Conservation (phyloP, 2,329 filamentous ascomycete species). For the Fusarium avenaceum region DNA sequence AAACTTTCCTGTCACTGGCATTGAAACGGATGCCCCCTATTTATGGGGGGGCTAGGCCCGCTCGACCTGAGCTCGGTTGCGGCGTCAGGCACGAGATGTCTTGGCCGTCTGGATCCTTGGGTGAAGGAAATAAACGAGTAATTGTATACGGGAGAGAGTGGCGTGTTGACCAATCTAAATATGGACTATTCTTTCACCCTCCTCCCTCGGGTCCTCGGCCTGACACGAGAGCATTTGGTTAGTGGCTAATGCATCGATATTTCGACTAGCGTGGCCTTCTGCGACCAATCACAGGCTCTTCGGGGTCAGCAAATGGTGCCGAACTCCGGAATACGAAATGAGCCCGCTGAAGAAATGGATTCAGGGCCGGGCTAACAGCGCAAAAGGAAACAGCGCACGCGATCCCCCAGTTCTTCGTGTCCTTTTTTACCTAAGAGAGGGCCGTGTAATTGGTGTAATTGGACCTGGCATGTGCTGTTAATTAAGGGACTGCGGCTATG, state of each 20-base stretch:
- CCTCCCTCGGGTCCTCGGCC: conserved; percentile 10
- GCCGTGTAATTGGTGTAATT: not conserved
- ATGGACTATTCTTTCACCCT: not conserved
- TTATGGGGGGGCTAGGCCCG: not conserved
- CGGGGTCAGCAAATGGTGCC: conserved; percentile 23
- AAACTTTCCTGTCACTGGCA: not conserved
- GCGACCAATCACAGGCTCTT: not conserved
- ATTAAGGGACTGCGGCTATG: conserved; percentile 5
- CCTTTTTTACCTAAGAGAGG: conserved; percentile 22
- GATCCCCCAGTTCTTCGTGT: conserved; percentile 4
- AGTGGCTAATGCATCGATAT: no score
- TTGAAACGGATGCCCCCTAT: not conserved
- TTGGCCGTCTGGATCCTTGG: not conserved
- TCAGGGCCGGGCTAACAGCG: not conserved
- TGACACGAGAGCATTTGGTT: conserved; percentile 4
- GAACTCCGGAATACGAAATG: conserved; percentile 32
- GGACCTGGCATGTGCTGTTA: not conserved
- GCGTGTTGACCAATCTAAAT: not conserved
- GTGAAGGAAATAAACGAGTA: not conserved
- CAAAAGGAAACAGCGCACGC: conserved; percentile 28
- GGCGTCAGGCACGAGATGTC: not conserved
- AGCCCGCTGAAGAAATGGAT: conserved; percentile 6
- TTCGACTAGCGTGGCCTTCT: not conserved
- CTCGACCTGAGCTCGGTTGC: not conserved
- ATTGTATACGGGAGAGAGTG: no score